Conservation (phyloP, 2,329 filamentous ascomycete species). For the Colletotrichum neosansevieriae region DNA sequence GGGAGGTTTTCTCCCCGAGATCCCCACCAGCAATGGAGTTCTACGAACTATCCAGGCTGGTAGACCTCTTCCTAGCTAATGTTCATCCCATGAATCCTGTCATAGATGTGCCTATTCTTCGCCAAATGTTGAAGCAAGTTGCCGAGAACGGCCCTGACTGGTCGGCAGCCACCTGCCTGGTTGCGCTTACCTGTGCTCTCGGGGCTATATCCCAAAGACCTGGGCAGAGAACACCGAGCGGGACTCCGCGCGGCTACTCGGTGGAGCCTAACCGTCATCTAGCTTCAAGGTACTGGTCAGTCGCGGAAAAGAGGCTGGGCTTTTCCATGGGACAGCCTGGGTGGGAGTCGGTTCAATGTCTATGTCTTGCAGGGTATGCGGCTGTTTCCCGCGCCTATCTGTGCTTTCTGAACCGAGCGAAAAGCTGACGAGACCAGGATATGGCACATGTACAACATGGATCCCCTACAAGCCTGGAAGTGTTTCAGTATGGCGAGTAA, state of each 20-base stretch:
- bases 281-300: slow-evolving; percentile 34
- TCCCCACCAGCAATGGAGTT: slow-evolving; percentile 37
- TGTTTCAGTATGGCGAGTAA: slow-evolving; percentile 40
- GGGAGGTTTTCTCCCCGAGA: slow-evolving; percentile 25
- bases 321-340: slow-evolving; percentile 38
- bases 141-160: slow-evolving; percentile 41
- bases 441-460: slow-evolving; percentile 41
- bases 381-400: not conserved
- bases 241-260: slow-evolving; percentile 33
- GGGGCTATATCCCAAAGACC: slow-evolving; percentile 38
- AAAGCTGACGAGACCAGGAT: slow-evolving; percentile 29
- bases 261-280: slow-evolving; percentile 37
- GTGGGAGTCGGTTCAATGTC: slow-evolving; percentile 37
- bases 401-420: not conserved
- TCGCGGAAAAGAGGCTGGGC: slow-evolving; percentile 39
- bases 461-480: slow-evolving; percentile 40
- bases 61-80: slow-evolving; percentile 30
- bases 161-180: slow-evolving; percentile 38
- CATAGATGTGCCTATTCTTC: slow-evolving; percentile 22
- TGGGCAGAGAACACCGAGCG: slow-evolving; percentile 31
- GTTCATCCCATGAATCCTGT: slow-evolving; percentile 38
- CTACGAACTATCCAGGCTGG: slow-evolving; percentile 32
- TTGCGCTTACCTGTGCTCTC: slow-evolving; percentile 35
- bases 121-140: slow-evolving; percentile 36
- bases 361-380: slow-evolving; percentile 38